phyloP scores from a whole-genome alignment of 2,329 filamentous ascomycete species.

The Fusarium humuli region DNA sequence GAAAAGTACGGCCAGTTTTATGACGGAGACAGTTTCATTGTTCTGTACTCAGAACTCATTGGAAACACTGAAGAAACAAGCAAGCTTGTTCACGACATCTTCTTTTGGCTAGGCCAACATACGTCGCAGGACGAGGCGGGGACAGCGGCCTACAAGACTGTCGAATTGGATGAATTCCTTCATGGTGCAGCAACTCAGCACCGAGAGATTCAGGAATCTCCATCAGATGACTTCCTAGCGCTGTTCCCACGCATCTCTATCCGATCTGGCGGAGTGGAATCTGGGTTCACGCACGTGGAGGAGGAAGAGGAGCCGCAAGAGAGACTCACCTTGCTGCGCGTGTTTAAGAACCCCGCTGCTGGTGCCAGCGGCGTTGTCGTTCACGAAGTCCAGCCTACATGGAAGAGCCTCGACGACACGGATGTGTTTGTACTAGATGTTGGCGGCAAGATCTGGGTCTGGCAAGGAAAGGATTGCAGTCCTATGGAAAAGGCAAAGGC shows the following conservation, averaged over 20 bases:
- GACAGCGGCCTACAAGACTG: constrained; percentile 76
- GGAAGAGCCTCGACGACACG: constrained; percentile 71
- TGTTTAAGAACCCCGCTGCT: constrained; percentile 69
- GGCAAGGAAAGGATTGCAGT: constrained; percentile 73
- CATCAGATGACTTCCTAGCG: constrained; percentile 69
- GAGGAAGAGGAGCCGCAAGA: constrained; percentile 56
- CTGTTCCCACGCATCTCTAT: constrained; percentile 72
- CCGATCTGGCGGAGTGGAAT: constrained; percentile 68
- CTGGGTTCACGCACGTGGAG: constrained; percentile 74
- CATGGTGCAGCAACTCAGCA: constrained; percentile 71
- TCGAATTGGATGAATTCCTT: constrained; percentile 76
- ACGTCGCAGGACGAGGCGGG: constrained; percentile 77
- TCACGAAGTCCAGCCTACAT: constrained; percentile 71
- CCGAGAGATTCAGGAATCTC: constrained; percentile 70
- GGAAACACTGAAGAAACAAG: constrained; percentile 56
- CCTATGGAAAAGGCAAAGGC: constrained; percentile 78
- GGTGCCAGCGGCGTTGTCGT: constrained; percentile 65
- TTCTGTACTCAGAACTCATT: constrained; percentile 69
- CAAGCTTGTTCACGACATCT: constrained; percentile 71
- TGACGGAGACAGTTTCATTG: constrained; percentile 76
- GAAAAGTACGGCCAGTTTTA: constrained; percentile 70
- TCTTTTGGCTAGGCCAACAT: constrained; percentile 76
- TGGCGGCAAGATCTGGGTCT: constrained; percentile 74
- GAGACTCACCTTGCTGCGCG: constrained; percentile 65
- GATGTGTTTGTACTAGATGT: constrained; percentile 75